Base-by-base conservation (phyloP, 352 stramenopile species). In the Pythium aristosporum region DNA sequence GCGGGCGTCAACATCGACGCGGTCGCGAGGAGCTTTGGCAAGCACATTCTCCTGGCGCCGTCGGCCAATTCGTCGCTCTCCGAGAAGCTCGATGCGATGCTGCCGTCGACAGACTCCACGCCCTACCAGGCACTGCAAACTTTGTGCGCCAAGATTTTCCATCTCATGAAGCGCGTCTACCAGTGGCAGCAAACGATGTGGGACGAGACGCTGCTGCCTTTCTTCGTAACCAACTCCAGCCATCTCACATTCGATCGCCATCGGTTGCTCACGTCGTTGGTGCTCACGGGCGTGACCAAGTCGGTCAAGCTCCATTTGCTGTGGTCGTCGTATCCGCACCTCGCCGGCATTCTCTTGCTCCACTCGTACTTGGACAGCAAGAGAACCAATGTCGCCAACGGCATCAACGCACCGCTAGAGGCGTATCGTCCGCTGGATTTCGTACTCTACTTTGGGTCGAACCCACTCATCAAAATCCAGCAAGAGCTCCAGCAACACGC, bases 261-360 rank as follows among this genome's bases (percentile, higher is more conserved):
- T 28, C 77, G 76, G 2, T 48, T 80, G 12, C 73, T 90, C 54
- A 80, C 81, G 5, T 57, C 62, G 1, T 64, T 88, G 13, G 65
- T 88, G n/a, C 77, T 90, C 42, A 67, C 75, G 34, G 78, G 76
- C 2, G 61, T 90, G 12, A 58, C 61, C 32, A 80, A 75, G 65
- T 88, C 85, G 36, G 76, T 88, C 41, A 87, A 88, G 44, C 57
- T 88, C 41, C 78, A 86, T 30, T 57, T 90, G 34, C 54, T 88
- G 4, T 88, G 81, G 77, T 78, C 76, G 1, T 88, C 77, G 7
- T 82, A 80, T 39, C 43, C 63, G 0, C 46, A 65, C 11, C 73
- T 90, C 23, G 57, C 79, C 1, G 81, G 77, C 8, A 32, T 87
- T 13, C 60, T 90, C 11, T 64, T 75, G 3, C 46, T 90, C 1